These are phyloP conservation scores for Xerocomellus amylosporus DNA, from an alignment of 768 basidiomycete species.

Conservation along the genomic window DNA sequence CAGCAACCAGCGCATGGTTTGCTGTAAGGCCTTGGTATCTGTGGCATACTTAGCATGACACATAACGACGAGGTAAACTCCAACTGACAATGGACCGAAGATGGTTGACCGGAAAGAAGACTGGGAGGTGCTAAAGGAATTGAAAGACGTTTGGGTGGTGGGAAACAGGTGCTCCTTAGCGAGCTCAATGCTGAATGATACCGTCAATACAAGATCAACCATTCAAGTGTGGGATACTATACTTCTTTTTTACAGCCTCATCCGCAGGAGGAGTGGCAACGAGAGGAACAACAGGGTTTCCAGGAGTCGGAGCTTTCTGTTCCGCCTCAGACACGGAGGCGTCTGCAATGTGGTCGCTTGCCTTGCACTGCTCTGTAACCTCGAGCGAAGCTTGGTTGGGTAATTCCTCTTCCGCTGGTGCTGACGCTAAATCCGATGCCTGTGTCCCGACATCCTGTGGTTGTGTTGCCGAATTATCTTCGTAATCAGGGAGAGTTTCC, in stretches of 20 bases:
- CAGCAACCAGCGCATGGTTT: neutral
- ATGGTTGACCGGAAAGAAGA: constrained; percentile 56
- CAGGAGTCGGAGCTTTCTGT: constrained; percentile 12
- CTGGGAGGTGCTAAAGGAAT: constrained; percentile 18
- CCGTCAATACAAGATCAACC: constrained; percentile 1
- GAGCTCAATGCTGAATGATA: constrained; percentile 35
- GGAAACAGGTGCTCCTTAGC: constrained; percentile 51
- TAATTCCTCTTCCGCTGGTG: neutral
- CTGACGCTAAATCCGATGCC: constrained; percentile 1
- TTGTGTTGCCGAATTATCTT: constrained; percentile 40
- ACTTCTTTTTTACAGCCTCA: constrained; percentile 29
- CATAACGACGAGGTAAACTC: neutral
- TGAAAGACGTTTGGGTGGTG: constrained; percentile 23
- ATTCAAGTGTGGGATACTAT: neutral
- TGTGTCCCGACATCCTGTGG: constrained; percentile 1
- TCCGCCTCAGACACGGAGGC: neutral
- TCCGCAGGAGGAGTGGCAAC: constrained; percentile 10
- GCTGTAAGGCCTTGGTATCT: constrained; percentile 27
- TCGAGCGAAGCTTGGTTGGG: neutral
- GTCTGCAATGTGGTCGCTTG: constrained; percentile 1
- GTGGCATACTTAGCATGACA: constrained; percentile 2
- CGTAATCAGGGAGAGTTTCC: constrained; percentile 53
- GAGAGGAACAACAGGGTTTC: constrained; percentile 6
- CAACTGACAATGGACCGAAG: constrained; percentile 61
- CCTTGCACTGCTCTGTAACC: neutral